phyloP scores from a whole-genome alignment of 495 filamentous ascomycete species.

The Tuber melanosporum region DNA sequence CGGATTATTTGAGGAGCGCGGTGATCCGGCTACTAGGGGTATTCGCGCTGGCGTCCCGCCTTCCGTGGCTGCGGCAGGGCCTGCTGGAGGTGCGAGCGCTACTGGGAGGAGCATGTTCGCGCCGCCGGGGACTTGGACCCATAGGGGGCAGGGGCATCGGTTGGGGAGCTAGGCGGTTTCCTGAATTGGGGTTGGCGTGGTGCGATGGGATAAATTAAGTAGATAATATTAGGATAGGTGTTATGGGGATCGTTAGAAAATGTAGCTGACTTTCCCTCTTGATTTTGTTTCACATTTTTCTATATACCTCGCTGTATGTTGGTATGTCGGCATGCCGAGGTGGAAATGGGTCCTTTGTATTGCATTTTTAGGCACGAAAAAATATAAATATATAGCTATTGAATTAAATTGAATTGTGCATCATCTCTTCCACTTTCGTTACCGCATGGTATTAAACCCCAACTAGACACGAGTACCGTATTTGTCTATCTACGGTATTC shows the following conservation, averaged over 20 bases:
- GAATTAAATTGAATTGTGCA: neutral
- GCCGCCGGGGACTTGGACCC: slow-evolving; percentile 27
- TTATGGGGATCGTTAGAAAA: neutral
- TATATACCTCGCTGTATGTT: neutral
- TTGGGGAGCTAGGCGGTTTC: slow-evolving; percentile 29
- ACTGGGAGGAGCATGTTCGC: slow-evolving; percentile 34
- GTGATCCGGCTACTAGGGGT: slow-evolving; percentile 18
- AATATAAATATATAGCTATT: neutral
- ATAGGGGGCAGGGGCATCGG: slow-evolving; percentile 37
- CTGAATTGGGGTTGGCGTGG: neutral
- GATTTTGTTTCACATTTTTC: neutral
- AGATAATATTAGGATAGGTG: neutral
- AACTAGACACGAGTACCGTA: neutral
- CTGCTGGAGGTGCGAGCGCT: slow-evolving; percentile 19
- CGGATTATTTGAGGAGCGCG: slow-evolving; percentile 27
- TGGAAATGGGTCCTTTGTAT: neutral
- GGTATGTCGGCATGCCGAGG: neutral
- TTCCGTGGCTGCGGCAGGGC: slow-evolving; percentile 24
- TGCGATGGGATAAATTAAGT: neutral
- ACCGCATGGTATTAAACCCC: neutral
- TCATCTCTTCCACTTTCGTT: neutral
- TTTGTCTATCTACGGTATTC: neutral
- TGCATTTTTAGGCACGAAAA: neutral
- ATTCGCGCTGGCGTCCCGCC: slow-evolving; percentile 18
- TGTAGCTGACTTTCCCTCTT: neutral